Evolutionary conservation across 441 rosid species (phyloP).

Genomic region (Populus hybrid): DNA sequence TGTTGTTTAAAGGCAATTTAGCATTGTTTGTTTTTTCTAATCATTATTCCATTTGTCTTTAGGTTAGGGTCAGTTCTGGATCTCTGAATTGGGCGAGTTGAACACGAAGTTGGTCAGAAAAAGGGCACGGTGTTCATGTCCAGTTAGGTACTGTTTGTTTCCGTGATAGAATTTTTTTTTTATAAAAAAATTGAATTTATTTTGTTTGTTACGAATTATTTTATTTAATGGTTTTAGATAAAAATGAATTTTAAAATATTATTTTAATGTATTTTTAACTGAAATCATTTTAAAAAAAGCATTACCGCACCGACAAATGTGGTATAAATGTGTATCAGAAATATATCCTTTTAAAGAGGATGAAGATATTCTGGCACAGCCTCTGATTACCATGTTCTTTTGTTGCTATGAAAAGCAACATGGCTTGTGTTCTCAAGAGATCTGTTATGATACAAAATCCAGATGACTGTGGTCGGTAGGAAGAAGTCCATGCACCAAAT

Average conservation of each 20-base stretch:
- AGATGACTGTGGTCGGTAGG: background rate
- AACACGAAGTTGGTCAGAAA: slow-evolving; percentile 10
- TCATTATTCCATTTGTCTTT: slow-evolving; percentile 9
- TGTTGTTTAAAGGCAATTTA: background rate
- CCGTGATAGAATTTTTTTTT: too few species aligned
- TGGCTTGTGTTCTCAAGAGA: background rate
- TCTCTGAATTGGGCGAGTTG: slow-evolving; percentile 20
- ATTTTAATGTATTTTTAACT: too few species aligned
- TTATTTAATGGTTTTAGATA: too few species aligned
- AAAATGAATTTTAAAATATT: too few species aligned
- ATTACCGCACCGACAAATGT: background rate
- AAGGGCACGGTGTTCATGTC: background rate
- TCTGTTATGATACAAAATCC: background rate
- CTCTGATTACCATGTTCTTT: background rate
- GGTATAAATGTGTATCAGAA: background rate
- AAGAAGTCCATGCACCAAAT: background rate
- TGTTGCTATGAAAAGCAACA: background rate
- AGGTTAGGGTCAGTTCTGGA: slow-evolving; percentile 19
- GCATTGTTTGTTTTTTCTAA: slow-evolving; percentile 1
- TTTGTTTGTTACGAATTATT: too few species aligned
- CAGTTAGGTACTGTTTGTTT: background rate
- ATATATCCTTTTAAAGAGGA: background rate
- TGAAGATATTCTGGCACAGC: background rate
- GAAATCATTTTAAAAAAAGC: too few species aligned
- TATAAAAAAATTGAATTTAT: too few species aligned